Evolutionary conservation across 352 stramenopile species (phyloP), one percentile per base, ranked within the genome.

Genomic region (Pythium myriotylum): DNA sequence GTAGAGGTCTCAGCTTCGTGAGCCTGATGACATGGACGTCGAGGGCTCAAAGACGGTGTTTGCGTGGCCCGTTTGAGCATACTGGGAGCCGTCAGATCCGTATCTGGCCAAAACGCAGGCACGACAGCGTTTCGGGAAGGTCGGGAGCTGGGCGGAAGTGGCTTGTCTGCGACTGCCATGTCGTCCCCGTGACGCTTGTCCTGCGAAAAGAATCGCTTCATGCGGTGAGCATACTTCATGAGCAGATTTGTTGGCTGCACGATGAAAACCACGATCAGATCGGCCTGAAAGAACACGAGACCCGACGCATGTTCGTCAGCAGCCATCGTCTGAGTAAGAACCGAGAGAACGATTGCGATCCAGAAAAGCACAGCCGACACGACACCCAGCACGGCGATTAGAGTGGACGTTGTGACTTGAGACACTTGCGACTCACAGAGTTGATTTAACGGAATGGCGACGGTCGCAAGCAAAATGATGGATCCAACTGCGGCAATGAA

Each of bases 221-320:
- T 37, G 29, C 7, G 20, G 7, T 10, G 4, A 0, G 49, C 1
- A 12, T 29, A 49, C 58, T 65, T 58, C 26, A 27, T n/a, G 6
- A 43, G 2, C n/a, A 39, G 24, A 22, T 19, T 22, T 22, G 6
- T 10, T 3, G 43, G 59, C 17, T 54, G 16, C 20, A 67, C 17
- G 20, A 67, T n/a, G 17, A 10, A 17, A 0, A 67, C 17, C 14
- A 67, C 60, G 16, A 62, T 35, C 14, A 62, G 35, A 39, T 67
- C 52, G 4, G 60, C 41, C 32, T 62, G 52, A 46, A 62, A 67
- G 26, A 67, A 67, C 4, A 67, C n/a, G 19, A 67, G 42, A 3
- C 43, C 45, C 4, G 45, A 47, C 8, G 51, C n/a, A 37, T 62
- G 23, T 19, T 61, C 46, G 1, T 57, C 52, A 17, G 51, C 33